Conservation (phyloP, 768 basidiomycete species). For the Chalciporus piperatus region DNA sequence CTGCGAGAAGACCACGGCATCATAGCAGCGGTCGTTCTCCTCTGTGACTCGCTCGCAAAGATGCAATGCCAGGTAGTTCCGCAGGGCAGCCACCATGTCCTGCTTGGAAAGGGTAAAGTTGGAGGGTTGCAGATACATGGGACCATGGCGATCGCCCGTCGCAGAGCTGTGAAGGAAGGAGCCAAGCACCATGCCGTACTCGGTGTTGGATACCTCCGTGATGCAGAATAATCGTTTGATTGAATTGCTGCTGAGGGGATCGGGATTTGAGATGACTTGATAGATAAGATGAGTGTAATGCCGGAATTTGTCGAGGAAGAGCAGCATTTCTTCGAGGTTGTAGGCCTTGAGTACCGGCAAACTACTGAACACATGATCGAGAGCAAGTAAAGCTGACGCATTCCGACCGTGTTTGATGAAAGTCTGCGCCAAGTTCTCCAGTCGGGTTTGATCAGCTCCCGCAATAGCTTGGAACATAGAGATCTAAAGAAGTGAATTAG, state of each 20-base stretch:
- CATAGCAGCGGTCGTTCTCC: slow-evolving; percentile 34
- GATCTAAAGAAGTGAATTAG: slow-evolving; percentile 6
- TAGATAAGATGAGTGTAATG: slow-evolving; percentile 35
- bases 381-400: slow-evolving; percentile 40
- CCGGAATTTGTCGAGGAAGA: slow-evolving; percentile 34
- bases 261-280: slow-evolving; percentile 23
- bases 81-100: slow-evolving; percentile 25
- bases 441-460: slow-evolving; percentile 17
- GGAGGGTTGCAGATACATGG: background rate
- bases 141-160: background rate
- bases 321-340: slow-evolving; percentile 25
- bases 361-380: slow-evolving; percentile 40
- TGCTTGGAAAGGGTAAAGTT: slow-evolving; percentile 12
- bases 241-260: slow-evolving; percentile 22
- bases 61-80: slow-evolving; percentile 20
- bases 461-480: slow-evolving; percentile 36
- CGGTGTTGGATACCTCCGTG: slow-evolving; percentile 4
- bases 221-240: slow-evolving; percentile 30
- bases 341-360: slow-evolving; percentile 26
- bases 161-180: slow-evolving; percentile 10
- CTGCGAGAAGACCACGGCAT: slow-evolving; percentile 33
- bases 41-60: slow-evolving; percentile 29
- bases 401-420: slow-evolving; percentile 30
- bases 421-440: slow-evolving; percentile 31
- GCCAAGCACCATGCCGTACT: slow-evolving; percentile 5